Evolutionary conservation across 2,329 filamentous ascomycete genomes (phyloP).

Genomic region (Colletotrichum siamense): DNA sequence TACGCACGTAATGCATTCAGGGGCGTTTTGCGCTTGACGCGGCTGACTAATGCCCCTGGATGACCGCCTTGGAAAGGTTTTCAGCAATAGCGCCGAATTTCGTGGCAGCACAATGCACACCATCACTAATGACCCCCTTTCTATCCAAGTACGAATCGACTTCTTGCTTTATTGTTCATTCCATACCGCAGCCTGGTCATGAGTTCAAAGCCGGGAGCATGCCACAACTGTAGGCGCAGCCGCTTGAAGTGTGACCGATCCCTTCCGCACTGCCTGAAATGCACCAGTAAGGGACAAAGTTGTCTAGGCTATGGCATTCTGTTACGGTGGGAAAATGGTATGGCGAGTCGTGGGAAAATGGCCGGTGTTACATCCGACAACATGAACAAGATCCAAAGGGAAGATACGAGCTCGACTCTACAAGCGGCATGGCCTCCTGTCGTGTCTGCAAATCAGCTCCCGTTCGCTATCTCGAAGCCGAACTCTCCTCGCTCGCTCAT

Average conservation of each 20-base stretch:
- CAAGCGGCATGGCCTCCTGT: background rate
- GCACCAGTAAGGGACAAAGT: background rate
- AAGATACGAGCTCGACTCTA: background rate
- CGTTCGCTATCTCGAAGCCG: background rate
- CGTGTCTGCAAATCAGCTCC: background rate
- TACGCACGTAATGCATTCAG: background rate
- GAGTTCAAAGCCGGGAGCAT: background rate
- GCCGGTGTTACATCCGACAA: background rate
- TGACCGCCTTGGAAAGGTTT: background rate
- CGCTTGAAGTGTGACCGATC: constrained; percentile 3
- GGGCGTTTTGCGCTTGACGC: background rate
- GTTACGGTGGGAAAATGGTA: background rate
- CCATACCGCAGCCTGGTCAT: background rate
- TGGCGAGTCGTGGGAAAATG: background rate
- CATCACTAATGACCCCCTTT: background rate
- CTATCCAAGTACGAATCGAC: background rate
- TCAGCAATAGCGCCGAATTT: background rate
- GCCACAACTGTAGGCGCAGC: background rate
- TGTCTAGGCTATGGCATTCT: background rate
- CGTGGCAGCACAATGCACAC: background rate
- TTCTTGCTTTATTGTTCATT: background rate
- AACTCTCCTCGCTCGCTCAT: background rate
- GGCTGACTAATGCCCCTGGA: background rate
- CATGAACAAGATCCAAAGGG: background rate
- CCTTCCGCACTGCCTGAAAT: background rate